Percentiles rank a stretch among this genome's conserved stretches.
phyloP scores from a whole-genome alignment of 179 eudicot species.

The Sideroxylon spinosum region DNA sequence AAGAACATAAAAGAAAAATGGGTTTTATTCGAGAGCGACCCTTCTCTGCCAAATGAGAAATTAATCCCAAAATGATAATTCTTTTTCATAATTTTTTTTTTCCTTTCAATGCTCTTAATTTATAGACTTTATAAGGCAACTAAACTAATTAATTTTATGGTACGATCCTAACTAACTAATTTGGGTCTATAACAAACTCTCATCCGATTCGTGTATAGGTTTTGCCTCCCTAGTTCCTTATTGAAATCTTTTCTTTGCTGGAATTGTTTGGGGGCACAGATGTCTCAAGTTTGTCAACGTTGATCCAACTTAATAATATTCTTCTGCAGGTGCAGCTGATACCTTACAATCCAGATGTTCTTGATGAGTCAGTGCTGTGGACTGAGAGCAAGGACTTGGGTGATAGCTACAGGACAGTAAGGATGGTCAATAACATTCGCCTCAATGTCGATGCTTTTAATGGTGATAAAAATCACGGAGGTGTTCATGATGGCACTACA shows the following conservation, averaged over 20 bases:
- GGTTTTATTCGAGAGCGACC: no score
- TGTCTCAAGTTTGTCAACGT: neutral
- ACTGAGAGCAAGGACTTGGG: conserved; percentile 71
- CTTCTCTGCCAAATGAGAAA: no score
- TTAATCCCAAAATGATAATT: no score
- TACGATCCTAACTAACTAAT: no score
- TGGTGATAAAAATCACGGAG: conserved; percentile 84
- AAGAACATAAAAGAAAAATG: no score
- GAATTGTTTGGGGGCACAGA: neutral
- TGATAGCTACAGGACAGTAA: conserved; percentile 52
- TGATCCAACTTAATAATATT: neutral
- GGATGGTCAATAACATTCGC: conserved; percentile 65
- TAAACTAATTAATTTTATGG: no score
- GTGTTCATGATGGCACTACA: conserved; percentile 65
- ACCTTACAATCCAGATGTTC: conserved; percentile 39
- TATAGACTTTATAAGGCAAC: no score
- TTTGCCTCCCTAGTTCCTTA: neutral
- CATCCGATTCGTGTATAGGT: no score
- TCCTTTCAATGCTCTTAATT: no score
- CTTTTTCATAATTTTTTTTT: no score
- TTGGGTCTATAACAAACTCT: no score
- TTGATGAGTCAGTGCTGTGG: conserved; percentile 75
- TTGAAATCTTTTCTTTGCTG: neutral
- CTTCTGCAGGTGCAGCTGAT: conserved; percentile 53
- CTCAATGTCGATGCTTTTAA: conserved; percentile 72